Base-by-base conservation (phyloP, 768 basidiomycete genomes). In the Trametes elegans region DNA sequence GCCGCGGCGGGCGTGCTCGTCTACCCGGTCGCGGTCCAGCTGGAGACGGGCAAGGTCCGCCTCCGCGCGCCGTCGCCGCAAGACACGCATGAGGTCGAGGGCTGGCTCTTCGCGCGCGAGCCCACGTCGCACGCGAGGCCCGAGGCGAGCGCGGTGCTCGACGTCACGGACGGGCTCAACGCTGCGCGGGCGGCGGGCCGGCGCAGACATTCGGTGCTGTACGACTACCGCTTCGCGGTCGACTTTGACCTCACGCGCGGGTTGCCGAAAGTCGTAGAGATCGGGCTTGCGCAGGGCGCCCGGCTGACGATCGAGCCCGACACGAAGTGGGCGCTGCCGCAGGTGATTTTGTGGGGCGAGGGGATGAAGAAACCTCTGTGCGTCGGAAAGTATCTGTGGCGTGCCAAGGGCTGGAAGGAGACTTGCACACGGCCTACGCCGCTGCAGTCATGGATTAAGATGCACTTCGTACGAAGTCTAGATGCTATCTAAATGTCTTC, bases 1-100 rank as follows among this genome's bases (percentile, higher is more conserved):
- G 77, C 79, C 7, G 89, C 88, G 7, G 81, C 76, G 24, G 78
- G 81, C 14, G 87, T 90, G 2, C 64, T 82, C 32, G 90, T 85
- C 85, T 71, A 73, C 4, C 85, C 86, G 6, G 79, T 81, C 8
- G 53, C 75, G 24, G 65, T 78, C 13, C 60, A 60, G 19, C 63
- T 59, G 0, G 59, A 60, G 11, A 24, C 14, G 9, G 29, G 43
- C 39, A 35, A 27, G 6, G 9, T 39, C 6, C 40, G 23, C 0
- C 19, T 21, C 23, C 48, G 47, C 1, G 65, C 53, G 26, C 24
- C 57, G 29, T 35, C 53, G 52, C 32, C 45, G 48, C 47, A 59
- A 31, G 65, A 59, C 36, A 34, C 48, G 14, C 35, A n/a, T 9
- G 43, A 62, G 18, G 24, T 38, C 27, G 32, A 13, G 5, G 57